phyloP scores from a whole-genome alignment of 345 rosid species.

The Schrenkiella parvula region DNA sequence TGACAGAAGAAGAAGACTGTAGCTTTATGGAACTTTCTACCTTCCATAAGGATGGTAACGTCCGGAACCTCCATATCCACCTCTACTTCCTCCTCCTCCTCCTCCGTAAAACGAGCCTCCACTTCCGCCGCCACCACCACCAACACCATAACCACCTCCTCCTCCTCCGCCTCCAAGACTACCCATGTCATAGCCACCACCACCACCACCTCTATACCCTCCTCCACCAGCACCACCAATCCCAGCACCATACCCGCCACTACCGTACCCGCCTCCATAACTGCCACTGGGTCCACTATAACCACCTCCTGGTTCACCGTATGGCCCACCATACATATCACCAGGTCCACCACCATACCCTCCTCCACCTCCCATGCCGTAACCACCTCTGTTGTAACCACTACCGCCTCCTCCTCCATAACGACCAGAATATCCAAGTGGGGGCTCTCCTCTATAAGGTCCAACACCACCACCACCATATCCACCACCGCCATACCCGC shows the following conservation, averaged over 20 bases:
- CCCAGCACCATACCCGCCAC: constrained; percentile 40
- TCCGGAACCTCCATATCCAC: constrained; percentile 61
- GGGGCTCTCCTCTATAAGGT: constrained; percentile 70
- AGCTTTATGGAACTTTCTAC: constrained; percentile 38
- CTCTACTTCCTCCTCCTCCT: constrained; percentile 53
- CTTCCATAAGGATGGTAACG: constrained; percentile 91
- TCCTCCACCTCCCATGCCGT: constrained; percentile 58
- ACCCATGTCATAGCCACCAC: constrained; percentile 40
- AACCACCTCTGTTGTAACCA: constrained; percentile 64
- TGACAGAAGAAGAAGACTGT: background rate
- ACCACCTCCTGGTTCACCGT: constrained; percentile 39
- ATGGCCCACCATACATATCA: constrained; percentile 59
- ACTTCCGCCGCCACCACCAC: constrained; percentile 27
- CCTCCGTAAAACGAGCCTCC: constrained; percentile 57
- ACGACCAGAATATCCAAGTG: constrained; percentile 71
- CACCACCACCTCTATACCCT: constrained; percentile 39
- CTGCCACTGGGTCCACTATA: constrained; percentile 38
- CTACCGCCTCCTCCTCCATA: constrained; percentile 49
- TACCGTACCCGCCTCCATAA: constrained; percentile 44
- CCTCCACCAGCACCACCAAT: constrained; percentile 35
- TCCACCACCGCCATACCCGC: constrained; percentile 72
- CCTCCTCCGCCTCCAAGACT: constrained; percentile 55
- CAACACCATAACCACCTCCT: constrained; percentile 33
- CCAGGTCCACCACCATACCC: constrained; percentile 58
- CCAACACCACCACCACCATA: constrained; percentile 58